phyloP scores from a whole-genome alignment of 1,284 basidiomycete genomes.

The Sutorius eximius region DNA sequence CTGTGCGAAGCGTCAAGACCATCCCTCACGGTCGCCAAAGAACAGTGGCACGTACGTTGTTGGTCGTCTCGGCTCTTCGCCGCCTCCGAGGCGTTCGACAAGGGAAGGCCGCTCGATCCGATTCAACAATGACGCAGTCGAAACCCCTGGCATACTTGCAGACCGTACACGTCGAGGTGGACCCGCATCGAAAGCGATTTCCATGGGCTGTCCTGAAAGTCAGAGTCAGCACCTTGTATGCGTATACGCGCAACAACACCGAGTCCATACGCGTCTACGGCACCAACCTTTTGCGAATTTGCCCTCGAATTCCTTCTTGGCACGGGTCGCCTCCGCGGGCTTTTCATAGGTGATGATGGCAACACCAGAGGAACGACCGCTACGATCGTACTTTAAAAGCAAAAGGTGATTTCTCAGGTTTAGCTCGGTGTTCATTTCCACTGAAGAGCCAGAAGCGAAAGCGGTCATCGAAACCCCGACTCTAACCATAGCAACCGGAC shows the following conservation, averaged over 20 bases:
- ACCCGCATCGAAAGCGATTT: conserved; percentile 63
- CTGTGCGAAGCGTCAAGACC: conserved; percentile 14
- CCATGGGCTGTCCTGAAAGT: conserved; percentile 75
- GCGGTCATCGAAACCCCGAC: conserved; percentile 36
- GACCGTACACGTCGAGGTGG: conserved; percentile 40
- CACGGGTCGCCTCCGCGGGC: conserved; percentile 74
- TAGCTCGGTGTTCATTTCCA: conserved; percentile 35
- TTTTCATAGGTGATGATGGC: conserved; percentile 85
- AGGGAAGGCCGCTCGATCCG: conserved; percentile 38
- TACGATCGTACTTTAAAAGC: conserved; percentile 85
- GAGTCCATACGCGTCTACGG: neutral
- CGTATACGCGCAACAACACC: neutral
- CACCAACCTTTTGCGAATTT: conserved; percentile 84
- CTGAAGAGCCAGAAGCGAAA: conserved; percentile 43
- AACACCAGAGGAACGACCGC: conserved; percentile 87
- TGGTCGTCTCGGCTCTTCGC: conserved; percentile 10
- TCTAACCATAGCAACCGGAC: conserved; percentile 27
- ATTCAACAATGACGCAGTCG: conserved; percentile 32
- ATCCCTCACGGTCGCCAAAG: neutral
- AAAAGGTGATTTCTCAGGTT: conserved; percentile 38
- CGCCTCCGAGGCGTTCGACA: conserved; percentile 26
- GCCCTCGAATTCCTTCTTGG: conserved; percentile 86
- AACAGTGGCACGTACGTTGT: conserved; percentile 14
- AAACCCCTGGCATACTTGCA: conserved; percentile 29
- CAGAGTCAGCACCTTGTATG: neutral